Percentiles rank a stretch among this genome's conserved stretches.
Evolutionary conservation across 768 basidiomycete genomes (phyloP).

Genomic region (Gyrodon lividus): DNA sequence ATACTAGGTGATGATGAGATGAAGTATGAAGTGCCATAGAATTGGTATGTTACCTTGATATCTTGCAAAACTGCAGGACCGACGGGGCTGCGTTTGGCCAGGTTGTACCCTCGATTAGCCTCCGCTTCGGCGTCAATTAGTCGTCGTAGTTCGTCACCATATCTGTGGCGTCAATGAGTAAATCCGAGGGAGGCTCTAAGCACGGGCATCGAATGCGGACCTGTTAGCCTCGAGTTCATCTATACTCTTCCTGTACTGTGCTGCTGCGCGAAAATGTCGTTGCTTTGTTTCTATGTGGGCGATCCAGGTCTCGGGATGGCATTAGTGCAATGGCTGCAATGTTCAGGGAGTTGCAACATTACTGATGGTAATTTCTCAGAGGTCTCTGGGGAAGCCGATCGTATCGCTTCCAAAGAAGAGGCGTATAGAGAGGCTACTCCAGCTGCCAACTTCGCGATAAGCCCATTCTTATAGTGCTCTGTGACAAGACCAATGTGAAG

Average conservation of each 20-base stretch:
- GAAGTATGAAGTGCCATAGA: not conserved
- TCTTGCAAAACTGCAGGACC: constrained; percentile 70
- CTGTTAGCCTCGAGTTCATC: constrained; percentile 81
- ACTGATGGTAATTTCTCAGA: constrained; percentile 56
- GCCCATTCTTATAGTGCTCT: constrained; percentile 76
- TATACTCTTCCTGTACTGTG: constrained; percentile 84
- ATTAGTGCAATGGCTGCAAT: constrained; percentile 11
- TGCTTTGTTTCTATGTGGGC: constrained; percentile 80
- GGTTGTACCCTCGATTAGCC: constrained; percentile 69
- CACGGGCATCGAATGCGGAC: constrained; percentile 35
- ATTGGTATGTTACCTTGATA: constrained; percentile 54
- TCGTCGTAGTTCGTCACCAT: constrained; percentile 84
- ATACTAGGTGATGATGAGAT: constrained; percentile 48
- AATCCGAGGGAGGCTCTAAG: constrained; percentile 1
- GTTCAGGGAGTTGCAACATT: constrained; percentile 16
- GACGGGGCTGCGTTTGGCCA: constrained; percentile 62
- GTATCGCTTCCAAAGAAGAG: constrained; percentile 43
- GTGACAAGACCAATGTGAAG: not conserved
- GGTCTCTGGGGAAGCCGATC: constrained; percentile 43
- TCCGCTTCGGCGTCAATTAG: constrained; percentile 63
- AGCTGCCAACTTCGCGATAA: constrained; percentile 80
- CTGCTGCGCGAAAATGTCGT: constrained; percentile 84
- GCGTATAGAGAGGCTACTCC: constrained; percentile 72
- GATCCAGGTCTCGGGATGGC: constrained; percentile 56
- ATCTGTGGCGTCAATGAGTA: constrained; percentile 45